Percentiles rank a stretch among this genome's conserved stretches.
Conservation (phyloP, 2,329 filamentous ascomycete genomes). For the Sclerotinia subarctica region DNA sequence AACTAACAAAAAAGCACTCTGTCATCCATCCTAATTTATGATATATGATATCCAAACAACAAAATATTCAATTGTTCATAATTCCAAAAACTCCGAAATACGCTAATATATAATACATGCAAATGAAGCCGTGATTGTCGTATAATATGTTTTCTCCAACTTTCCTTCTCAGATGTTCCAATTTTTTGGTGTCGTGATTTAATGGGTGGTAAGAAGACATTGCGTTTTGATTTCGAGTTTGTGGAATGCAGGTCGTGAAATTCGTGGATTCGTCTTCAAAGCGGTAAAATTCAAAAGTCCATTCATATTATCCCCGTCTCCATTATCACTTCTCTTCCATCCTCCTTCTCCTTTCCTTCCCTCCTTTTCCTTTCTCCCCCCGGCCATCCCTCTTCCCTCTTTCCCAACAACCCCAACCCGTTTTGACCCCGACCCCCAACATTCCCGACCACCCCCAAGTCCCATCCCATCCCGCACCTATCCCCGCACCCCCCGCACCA, state of each 20-base stretch:
- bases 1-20: too few species aligned
- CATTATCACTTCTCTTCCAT: neutral
- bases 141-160: neutral
- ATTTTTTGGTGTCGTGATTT: neutral
- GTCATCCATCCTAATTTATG: neutral
- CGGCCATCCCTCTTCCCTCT: neutral
- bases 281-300: neutral
- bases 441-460: slow-evolving; percentile 23
- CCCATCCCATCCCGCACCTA: slow-evolving; percentile 29
- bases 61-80: neutral
- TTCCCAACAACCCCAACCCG: slow-evolving; percentile 25
- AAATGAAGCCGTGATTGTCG: neutral
- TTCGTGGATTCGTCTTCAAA: neutral
- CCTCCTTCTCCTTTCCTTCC: neutral
- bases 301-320: neutral
- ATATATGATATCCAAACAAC: neutral
- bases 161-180: too few species aligned
- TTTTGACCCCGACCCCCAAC: too few species aligned
- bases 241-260: neutral
- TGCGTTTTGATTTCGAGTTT: neutral
- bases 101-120: neutral
- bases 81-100: neutral
- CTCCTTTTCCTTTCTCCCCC: neutral
- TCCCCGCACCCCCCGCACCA: slow-evolving; percentile 27
- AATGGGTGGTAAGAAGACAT: neutral